Conservation (phyloP, 2,329 filamentous ascomycete genomes). For the Penicillium sp. region DNA sequence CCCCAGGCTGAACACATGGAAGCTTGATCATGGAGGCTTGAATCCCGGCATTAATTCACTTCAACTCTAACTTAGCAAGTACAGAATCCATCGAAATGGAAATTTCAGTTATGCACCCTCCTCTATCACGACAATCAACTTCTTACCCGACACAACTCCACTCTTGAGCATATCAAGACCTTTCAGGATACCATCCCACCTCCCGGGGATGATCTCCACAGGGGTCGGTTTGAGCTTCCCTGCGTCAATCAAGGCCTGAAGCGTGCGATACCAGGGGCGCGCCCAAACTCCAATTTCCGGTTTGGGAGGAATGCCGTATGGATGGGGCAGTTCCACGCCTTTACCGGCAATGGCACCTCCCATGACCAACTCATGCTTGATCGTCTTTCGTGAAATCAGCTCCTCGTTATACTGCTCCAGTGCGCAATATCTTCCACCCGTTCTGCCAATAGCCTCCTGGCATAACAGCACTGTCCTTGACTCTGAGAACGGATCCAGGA, state of each 20-base stretch:
- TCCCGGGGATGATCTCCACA: slow-evolving; percentile 7
- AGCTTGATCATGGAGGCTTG: too few relatives aligned
- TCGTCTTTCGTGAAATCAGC: slow-evolving; percentile 14
- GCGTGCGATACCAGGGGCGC: slow-evolving; percentile 13
- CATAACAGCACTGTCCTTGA: slow-evolving; percentile 18
- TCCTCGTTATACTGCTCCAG: slow-evolving; percentile 21
- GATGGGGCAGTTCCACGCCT: slow-evolving; percentile 21
- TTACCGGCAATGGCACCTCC: slow-evolving; percentile 20
- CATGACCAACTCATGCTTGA: slow-evolving; percentile 24
- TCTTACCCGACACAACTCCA: slow-evolving; percentile 20
- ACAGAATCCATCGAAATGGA: too few relatives aligned
- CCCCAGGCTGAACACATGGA: too few relatives aligned
- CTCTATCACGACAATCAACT: slow-evolving; percentile 14
- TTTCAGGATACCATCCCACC: slow-evolving; percentile 15
- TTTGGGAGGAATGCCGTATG: slow-evolving; percentile 16
- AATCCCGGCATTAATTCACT: too few relatives aligned
- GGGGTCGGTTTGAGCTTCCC: slow-evolving; percentile 15
- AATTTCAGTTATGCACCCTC: neutral
- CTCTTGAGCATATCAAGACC: slow-evolving; percentile 15
- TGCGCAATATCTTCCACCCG: slow-evolving; percentile 21
- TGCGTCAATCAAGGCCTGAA: slow-evolving; percentile 11
- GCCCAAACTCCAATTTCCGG: slow-evolving; percentile 22
- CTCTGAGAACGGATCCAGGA: slow-evolving; percentile 21
- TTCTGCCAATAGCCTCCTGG: slow-evolving; percentile 18
- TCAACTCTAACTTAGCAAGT: too few relatives aligned